Evolutionary conservation across 2,329 filamentous ascomycete genomes (phyloP), one percentile per base, ranked within the genome.

Genomic region (Fusarium sp.): DNA sequence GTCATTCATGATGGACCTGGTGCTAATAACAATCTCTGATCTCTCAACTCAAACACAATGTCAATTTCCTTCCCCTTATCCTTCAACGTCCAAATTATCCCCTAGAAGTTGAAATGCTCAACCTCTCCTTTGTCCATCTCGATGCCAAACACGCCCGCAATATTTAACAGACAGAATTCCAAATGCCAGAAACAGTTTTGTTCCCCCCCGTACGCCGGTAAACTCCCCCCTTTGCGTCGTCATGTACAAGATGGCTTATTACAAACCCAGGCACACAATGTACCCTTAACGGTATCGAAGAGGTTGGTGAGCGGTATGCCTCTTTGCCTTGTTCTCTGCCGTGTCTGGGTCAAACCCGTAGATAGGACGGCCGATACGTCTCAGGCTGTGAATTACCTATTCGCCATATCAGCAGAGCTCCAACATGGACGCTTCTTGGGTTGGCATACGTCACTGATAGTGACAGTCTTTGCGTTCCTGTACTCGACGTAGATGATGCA

Each of bases 381-480:
- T 81, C 0, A 92, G 79, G 0, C 86, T 82, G 61, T 88, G 86
- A 0, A 92, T 80, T 0, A 92, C 88, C 91, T 92, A 29, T 27
- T n/a, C 20, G 1, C 27, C 10, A 8, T 6, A 54, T 73, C 56
- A 78, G 69, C 11, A 16, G 24, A 45, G 73, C 27, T 48, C 16
- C n/a, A 18, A 24, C 48, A 5, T n/a, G 20, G 11, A 29, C n/a
- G 16, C 22, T 8, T 18, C n/a, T 24, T 13, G 18, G 11, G 11
- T 54, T 14, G 18, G 83, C 87, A 79, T 78, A 92, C 92, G 73
- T 94, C 92, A 0, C 84, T 81, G 0, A 90, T 84, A 0, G 90
- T 92, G 0, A 94, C 85, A 0, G 92, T 94, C 81, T 93, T 93
- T 0, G 88, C 83, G 0, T 84, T 81, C 0, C 87, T 79, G 58